Evolutionary conservation across 2,329 filamentous ascomycete genomes (phyloP), one percentile per base, ranked within the genome.

Genomic region (Balansia obtecta): DNA sequence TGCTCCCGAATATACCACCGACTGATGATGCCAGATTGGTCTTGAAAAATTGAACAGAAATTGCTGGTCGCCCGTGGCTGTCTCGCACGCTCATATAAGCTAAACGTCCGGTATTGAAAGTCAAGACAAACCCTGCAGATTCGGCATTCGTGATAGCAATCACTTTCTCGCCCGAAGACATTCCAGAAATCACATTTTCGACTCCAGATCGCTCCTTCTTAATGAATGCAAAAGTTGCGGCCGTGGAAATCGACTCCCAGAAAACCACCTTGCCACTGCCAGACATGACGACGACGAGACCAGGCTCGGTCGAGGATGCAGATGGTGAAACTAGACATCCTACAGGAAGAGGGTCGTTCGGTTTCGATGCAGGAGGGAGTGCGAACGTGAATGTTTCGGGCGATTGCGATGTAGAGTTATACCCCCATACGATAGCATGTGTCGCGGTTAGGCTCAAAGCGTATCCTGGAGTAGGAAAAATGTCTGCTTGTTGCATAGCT

Each of bases 231-330:
- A 94, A 76, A 1, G 88, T 88, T 39, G 89, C 86, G 10, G 88
- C 89, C 65, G 83, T 89, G 50, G 91, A 89, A 55, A 97, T 86
- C 39, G 88, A 94, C 64, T 97, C 93, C 89, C 93, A 97, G 66
- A 93, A 97, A 43, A 88, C 83, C 48, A 97, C 81, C 65, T 84
- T 90, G 48, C 93, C 93, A 46, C 77, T 89, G 16, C 79, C 80
- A 12, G 91, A 86, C 70, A 91, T 87, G 38, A 97, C 76, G 38
- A 96, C 79, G 30, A 98, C 80, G 38, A 98, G 75, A 2, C 93
- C 93, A 34, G 90, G 85, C 58, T 95, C 86, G 46, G 81, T 80
- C n/a, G 80, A 81, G 4, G 83, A 83, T 11, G 86, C 83, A 5
- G 87, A 86, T 46, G 86, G 83, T 0, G 86, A 84, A 7, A 96